Percentiles rank a stretch among this genome's conserved stretches.
phyloP scores from a whole-genome alignment of 73 alveolate genomes.

The Paramecium primaurelia region DNA sequence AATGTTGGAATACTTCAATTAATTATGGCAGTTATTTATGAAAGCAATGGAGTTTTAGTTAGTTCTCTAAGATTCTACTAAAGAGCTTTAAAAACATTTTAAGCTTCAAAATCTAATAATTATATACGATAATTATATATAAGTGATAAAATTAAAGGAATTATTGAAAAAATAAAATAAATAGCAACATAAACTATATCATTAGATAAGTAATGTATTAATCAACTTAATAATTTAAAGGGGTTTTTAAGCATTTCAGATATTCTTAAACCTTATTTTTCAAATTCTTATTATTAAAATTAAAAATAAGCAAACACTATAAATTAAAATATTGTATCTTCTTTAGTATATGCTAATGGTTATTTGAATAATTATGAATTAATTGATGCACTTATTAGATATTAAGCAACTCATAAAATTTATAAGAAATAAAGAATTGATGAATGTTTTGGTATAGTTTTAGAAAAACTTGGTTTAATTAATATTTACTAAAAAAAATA shows the following conservation, averaged over 20 bases:
- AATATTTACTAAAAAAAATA: neutral
- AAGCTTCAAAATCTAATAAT: neutral
- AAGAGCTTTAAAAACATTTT: neutral
- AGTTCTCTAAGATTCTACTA: neutral
- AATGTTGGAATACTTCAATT: neutral
- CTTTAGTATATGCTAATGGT: neutral
- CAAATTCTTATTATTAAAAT: neutral
- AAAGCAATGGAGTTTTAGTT: neutral
- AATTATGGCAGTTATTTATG: neutral
- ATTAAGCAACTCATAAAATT: neutral
- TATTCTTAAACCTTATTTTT: neutral
- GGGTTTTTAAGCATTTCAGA: neutral
- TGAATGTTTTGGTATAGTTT: slow-evolving; percentile 8
- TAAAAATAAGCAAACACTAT: too few species aligned
- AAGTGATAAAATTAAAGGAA: neutral
- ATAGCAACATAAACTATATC: neutral
- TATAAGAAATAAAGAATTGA: neutral
- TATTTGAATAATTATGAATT: neutral
- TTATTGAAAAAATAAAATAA: neutral
- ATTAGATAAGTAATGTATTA: neutral
- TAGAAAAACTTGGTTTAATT: neutral
- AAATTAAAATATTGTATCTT: neutral
- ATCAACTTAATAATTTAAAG: neutral
- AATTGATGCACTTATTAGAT: neutral
- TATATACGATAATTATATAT: neutral